Conservation (phyloP, 192 early-diverging fungal species). For the Backusella macrospora region DNA sequence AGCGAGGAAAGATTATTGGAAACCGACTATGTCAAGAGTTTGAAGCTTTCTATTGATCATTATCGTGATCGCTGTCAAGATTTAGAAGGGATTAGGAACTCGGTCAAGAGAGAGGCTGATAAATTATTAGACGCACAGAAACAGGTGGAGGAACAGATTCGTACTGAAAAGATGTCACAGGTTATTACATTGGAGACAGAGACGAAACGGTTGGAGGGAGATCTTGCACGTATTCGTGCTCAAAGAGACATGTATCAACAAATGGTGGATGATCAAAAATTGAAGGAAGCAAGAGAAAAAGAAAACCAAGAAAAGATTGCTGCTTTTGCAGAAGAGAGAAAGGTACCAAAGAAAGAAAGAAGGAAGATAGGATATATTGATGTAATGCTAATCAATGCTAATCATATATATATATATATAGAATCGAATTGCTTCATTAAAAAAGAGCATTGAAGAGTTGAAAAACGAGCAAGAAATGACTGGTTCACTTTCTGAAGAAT, state of each 20-base stretch:
- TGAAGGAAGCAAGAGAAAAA: background rate
- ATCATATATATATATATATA: background rate
- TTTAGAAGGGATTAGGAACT: constrained; percentile 46
- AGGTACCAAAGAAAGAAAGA: background rate
- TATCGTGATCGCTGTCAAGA: constrained; percentile 48
- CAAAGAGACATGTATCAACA: constrained; percentile 57
- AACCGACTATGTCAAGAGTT: constrained; percentile 53
- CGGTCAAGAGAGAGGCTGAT: constrained; percentile 47
- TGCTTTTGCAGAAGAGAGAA: constrained; percentile 14
- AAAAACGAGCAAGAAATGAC: constrained; percentile 21
- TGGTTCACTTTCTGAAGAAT: constrained; percentile 26
- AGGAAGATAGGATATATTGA: background rate
- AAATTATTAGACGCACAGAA: constrained; percentile 41
- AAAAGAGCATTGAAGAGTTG: background rate
- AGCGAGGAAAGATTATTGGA: constrained; percentile 54
- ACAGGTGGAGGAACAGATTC: constrained; percentile 45
- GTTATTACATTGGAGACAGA: constrained; percentile 53
- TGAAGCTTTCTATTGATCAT: constrained; percentile 49
- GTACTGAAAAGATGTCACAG: constrained; percentile 44
- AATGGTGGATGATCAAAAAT: constrained; percentile 40
- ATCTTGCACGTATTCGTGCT: constrained; percentile 54
- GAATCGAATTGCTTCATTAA: constrained; percentile 18
- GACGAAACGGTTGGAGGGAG: constrained; percentile 53
- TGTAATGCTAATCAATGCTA: background rate
- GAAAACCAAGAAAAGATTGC: constrained; percentile 12